These are phyloP conservation scores for Plantago coronopus DNA, from an alignment of 305 asterid genomes.

Conservation along the genomic window DNA sequence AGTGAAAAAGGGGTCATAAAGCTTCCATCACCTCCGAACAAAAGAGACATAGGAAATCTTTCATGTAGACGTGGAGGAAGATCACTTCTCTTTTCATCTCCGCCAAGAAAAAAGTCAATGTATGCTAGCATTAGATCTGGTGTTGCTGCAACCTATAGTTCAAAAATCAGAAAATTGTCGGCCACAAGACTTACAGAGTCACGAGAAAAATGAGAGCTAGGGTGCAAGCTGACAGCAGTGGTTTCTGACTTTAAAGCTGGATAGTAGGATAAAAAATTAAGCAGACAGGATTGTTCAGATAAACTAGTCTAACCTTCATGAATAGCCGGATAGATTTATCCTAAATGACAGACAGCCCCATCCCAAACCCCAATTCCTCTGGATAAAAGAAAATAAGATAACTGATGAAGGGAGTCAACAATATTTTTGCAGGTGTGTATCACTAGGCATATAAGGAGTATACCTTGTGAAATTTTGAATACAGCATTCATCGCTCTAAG, in stretches of 20 bases:
- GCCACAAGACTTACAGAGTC: slow-evolving; percentile 1
- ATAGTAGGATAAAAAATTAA: not conserved
- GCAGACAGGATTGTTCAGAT: not conserved
- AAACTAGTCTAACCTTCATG: not conserved
- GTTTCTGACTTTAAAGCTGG: not conserved
- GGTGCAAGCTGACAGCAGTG: not conserved
- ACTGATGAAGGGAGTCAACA: too few species aligned
- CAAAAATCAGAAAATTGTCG: slow-evolving; percentile 18
- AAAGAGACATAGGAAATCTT: slow-evolving; percentile 81
- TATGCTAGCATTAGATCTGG: slow-evolving; percentile 94
- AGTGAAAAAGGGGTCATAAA: slow-evolving; percentile 90
- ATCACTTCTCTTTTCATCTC: slow-evolving; percentile 92
- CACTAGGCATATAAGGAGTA: not conserved
- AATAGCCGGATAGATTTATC: not conserved
- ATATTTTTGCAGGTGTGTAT: not conserved
- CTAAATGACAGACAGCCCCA: not conserved
- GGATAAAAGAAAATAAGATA: too few species aligned
- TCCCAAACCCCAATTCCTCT: not conserved
- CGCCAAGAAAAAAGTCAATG: slow-evolving; percentile 93
- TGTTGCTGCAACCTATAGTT: slow-evolving; percentile 85
- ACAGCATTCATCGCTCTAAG: too few species aligned
- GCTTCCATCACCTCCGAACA: slow-evolving; percentile 97
- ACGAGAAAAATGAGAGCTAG: not conserved
- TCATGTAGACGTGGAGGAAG: slow-evolving; percentile 83
- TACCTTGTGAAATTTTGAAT: too few species aligned